Base-by-base conservation (phyloP, 1,284 basidiomycete species). In the Marasmius tenuissimus region DNA sequence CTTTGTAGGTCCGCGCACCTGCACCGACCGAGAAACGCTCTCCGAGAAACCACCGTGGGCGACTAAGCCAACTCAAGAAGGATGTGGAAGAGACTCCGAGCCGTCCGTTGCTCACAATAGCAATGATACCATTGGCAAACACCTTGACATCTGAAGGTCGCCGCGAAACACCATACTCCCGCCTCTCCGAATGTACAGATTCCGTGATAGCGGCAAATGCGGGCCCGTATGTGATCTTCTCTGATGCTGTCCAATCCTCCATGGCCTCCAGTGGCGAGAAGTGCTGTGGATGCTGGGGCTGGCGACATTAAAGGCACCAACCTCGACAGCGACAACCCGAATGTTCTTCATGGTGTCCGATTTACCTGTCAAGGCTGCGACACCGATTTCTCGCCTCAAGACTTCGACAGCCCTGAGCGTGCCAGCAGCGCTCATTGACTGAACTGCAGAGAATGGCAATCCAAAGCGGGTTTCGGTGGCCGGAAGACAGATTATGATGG, bases 341-440 rank as follows among this genome's bases (percentile, higher is more conserved):
- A 89, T 81, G 65, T 85, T 83, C 69, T 79, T 82, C 84, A 87
- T 85, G 0, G 81, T 75, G 56, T 83, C 81, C 0, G 80, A 76
- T 64, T 76, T 77, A 65, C 82, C 84, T 0, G 82, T 81, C 37
- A 81, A 68, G 0, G 85, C 79, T 3, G 85, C 81, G 42, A 84
- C 76, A 54, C 78, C 78, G 61, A 92, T 81, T 74, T 93, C 91
- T 27, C 91, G 78, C 14, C 91, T 81, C 45, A 93, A 80, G 18
- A 93, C 82, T 65, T 93, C 88, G 12, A 85, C 78, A 0, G 79
- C 90, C 57, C 87, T 85, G 20, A 88, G 76, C 10, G 87, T 92
- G 53, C 85, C 84, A 10, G 86, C 86, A 20, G 88, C 86, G 63
- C 84, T 87, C 86, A 92, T 92, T 6, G 88, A 85, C 70, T 84